phyloP scores from a whole-genome alignment of 2,329 filamentous ascomycete genomes.

The Penicillium griseofulvum region DNA sequence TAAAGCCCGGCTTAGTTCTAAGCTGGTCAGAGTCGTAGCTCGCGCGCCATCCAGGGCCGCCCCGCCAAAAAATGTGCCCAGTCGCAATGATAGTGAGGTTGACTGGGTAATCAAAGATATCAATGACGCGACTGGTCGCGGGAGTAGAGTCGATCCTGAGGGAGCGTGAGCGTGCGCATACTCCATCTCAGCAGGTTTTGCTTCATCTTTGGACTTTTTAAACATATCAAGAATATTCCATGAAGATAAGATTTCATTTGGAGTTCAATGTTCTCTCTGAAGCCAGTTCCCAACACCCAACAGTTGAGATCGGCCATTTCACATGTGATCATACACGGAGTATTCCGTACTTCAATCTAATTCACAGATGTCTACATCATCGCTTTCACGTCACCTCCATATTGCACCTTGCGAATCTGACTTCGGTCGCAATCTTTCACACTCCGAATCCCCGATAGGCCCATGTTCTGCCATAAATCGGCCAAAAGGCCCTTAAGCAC shows the following conservation, averaged over 20 bases:
- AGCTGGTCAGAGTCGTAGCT: conserved; percentile 44
- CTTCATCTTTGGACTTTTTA: not conserved
- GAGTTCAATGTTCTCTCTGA: not conserved
- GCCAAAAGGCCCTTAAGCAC: conserved; percentile 52
- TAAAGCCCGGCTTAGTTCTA: conserved; percentile 46
- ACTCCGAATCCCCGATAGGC: conserved; percentile 50
- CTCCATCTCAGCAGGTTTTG: not conserved
- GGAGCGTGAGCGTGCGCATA: not conserved
- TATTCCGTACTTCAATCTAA: not conserved
- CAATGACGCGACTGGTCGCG: conserved; percentile 43
- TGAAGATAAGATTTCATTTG: not conserved
- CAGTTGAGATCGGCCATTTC: not conserved
- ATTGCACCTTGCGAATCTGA: conserved; percentile 35
- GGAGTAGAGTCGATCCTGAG: conserved; percentile 41
- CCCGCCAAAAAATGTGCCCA: conserved; percentile 45
- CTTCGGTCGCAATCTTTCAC: conserved; percentile 35
- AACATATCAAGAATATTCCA: not conserved
- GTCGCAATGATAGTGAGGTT: conserved; percentile 45
- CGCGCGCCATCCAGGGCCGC: conserved; percentile 45
- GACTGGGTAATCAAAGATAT: conserved; percentile 47
- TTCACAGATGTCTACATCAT: conserved; percentile 32
- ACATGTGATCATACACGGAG: conserved; percentile 5
- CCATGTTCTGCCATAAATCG: conserved; percentile 58
- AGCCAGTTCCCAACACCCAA: not conserved
- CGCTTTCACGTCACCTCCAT: conserved; percentile 36